Base-by-base conservation (phyloP, 1,284 basidiomycete species). In the Vanrija humicola region DNA sequence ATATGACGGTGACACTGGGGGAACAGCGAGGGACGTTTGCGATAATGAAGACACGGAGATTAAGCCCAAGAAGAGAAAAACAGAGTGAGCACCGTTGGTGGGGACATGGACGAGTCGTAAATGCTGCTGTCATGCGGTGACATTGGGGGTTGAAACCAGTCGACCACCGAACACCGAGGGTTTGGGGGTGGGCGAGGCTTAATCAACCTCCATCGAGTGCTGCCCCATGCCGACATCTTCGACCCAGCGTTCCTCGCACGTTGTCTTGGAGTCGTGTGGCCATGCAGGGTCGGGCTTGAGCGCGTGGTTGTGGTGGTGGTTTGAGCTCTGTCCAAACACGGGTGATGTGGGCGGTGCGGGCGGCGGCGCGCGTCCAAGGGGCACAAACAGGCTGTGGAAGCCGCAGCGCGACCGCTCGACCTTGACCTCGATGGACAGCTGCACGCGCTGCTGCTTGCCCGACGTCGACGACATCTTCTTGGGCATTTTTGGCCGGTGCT, bases 311-410 rank as follows among this genome's bases (percentile, higher is more conserved):
- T 18, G 14, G 46, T 23, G 26, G 40, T 43, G 26, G 40, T 67
- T 65, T 38, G 68, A 64, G 43, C 50, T 50, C 40, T 59, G 53
- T 5, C 54, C 57, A 44, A 61, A 57, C n/a, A 55, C 52, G 9
- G 73, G 73, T 19, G 60, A 64, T 42, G 60, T 65, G 5, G 73
- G 73, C 19, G 73, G 73, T 6, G 69, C 69, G 1, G 64, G 64
- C 6, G 73, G 73, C 51, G 71, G 50, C 29, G 48, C 44, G 14
- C 61, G 55, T 6, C 64, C 67, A 12, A 72, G 60, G 7, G 71
- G 71, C 6, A 75, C 66, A 55, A 73, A 73, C 61, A 72, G 69
- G 18, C 68, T 67, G 39, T 72, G 68, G 61, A 73, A 73, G 3
- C 73, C 69, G 45, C 34, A 34, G 62, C 67, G 56, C 18, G 68